These are phyloP conservation scores for Sporothrix inflata DNA, from an alignment of 2,329 filamentous ascomycete genomes.

Conservation along the genomic window DNA sequence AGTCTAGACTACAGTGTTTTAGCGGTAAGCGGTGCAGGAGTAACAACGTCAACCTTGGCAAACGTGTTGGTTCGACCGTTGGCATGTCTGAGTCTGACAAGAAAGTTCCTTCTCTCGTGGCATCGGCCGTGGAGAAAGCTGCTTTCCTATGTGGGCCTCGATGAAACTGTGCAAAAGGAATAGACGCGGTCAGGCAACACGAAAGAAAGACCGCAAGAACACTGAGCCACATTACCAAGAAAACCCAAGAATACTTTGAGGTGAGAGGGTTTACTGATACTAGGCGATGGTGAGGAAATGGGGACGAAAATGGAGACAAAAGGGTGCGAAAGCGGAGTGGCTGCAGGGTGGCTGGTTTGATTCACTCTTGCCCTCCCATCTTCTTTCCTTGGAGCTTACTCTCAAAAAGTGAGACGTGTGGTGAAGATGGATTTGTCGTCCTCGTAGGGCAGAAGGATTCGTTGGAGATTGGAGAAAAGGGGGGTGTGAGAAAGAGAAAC, in stretches of 20 bases:
- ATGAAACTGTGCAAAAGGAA: slow-evolving; percentile 5
- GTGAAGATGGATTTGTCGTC: background rate
- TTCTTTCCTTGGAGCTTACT: background rate
- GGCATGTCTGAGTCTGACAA: background rate
- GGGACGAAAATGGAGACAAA: background rate
- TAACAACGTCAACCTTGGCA: background rate
- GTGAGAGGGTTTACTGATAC: background rate
- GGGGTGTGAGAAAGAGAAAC: background rate
- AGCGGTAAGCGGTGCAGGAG: background rate
- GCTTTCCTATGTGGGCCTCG: background rate
- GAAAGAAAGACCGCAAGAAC: background rate
- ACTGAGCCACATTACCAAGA: slow-evolving; percentile 18
- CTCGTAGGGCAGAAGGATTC: slow-evolving; percentile 24
- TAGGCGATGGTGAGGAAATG: background rate
- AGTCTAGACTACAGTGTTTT: background rate
- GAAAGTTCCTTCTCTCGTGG: background rate
- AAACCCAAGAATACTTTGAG: background rate
- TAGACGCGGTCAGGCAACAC: background rate
- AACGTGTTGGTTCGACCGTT: too few species aligned
- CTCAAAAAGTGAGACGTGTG: background rate
- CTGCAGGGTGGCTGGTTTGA: background rate
- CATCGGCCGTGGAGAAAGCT: background rate
- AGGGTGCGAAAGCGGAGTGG: background rate
- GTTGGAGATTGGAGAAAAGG: slow-evolving; percentile 12
- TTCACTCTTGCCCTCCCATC: background rate